Percentiles rank a stretch among this genome's conserved stretches.
phyloP scores from a whole-genome alignment of 2,329 filamentous ascomycete species.

The Colletotrichum caudatum region DNA sequence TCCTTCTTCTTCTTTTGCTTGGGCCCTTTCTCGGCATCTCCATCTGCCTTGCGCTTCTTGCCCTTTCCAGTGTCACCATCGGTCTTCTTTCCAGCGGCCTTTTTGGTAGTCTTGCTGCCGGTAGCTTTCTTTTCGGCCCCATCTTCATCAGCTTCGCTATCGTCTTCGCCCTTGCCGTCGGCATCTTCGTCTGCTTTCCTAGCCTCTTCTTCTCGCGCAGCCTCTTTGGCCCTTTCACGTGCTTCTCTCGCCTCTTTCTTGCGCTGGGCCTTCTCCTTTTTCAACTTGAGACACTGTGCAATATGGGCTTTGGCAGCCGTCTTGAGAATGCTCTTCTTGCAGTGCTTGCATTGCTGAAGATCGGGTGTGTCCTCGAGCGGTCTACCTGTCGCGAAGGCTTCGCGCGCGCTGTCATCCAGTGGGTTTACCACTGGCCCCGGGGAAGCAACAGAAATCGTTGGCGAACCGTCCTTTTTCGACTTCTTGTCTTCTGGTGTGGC shows the following conservation, averaged over 20 bases:
- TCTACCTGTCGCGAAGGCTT: constrained; percentile 84
- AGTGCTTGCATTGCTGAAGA: constrained; percentile 90
- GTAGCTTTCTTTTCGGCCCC: constrained; percentile 57
- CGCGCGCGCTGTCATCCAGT: constrained; percentile 80
- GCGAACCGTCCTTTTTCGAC: constrained; percentile 58
- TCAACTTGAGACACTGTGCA: constrained; percentile 83
- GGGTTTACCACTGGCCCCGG: constrained; percentile 71
- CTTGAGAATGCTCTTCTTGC: constrained; percentile 87
- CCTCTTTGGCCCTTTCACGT: constrained; percentile 73
- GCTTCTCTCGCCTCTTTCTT: constrained; percentile 82
- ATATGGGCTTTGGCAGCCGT: constrained; percentile 83
- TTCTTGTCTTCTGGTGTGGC: constrained; percentile 65
- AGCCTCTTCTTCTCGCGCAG: constrained; percentile 68
- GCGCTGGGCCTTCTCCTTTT: constrained; percentile 82
- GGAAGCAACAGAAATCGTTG: constrained; percentile 55
- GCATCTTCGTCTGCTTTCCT: constrained; percentile 63
- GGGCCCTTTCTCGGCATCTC: constrained; percentile 82
- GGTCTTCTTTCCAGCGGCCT: constrained; percentile 73
- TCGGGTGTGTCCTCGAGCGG: constrained; percentile 85
- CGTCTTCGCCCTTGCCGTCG: constrained; percentile 63
- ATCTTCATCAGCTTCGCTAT: constrained; percentile 59
- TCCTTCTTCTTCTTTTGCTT: constrained; percentile 97
- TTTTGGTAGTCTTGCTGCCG: constrained; percentile 64
- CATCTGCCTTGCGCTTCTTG: constrained; percentile 83
- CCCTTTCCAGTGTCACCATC: constrained; percentile 72